Conservation (phyloP, 2,329 filamentous ascomycete species). For the Aspergillus novofumigatus region DNA sequence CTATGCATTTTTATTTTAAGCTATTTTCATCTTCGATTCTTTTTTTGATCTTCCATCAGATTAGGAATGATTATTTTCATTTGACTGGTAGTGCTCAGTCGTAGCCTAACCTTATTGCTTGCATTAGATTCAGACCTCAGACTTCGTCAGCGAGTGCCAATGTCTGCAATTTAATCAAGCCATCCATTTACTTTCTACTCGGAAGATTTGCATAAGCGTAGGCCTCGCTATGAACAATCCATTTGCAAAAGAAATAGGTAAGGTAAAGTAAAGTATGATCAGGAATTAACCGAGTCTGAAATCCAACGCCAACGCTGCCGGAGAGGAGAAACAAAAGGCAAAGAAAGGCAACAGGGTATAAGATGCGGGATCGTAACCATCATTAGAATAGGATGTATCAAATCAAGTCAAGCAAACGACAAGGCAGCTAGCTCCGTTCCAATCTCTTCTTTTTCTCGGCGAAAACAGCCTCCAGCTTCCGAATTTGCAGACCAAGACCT, state of each 20-base stretch:
- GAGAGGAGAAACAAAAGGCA: constrained; percentile 1
- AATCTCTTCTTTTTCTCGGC: constrained; percentile 48
- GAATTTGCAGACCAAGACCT: constrained; percentile 53
- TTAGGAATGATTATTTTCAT: not conserved
- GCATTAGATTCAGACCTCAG: not conserved
- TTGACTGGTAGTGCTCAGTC: constrained; percentile 5
- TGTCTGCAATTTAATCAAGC: not conserved
- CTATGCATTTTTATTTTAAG: not conserved
- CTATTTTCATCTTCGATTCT: constrained; percentile 6
- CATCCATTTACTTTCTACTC: not conserved
- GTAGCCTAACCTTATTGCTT: constrained; percentile 7
- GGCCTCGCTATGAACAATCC: not conserved
- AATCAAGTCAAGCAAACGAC: not conserved
- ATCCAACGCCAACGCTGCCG: constrained; percentile 14
- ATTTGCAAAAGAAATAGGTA: not conserved
- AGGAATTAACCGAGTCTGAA: not conserved
- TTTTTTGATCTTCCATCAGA: constrained; percentile 10
- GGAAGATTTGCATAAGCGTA: not conserved
- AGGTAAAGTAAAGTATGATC: not conserved
- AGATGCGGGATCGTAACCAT: not conserved
- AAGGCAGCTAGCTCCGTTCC: constrained; percentile 19
- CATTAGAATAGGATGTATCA: constrained; percentile 1
- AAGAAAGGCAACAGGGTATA: constrained; percentile 8
- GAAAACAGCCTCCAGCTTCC: constrained; percentile 65
- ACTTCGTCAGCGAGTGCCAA: not conserved